phyloP scores from a whole-genome alignment of 2,329 filamentous ascomycete genomes.

The Colletotrichum eremochloae region DNA sequence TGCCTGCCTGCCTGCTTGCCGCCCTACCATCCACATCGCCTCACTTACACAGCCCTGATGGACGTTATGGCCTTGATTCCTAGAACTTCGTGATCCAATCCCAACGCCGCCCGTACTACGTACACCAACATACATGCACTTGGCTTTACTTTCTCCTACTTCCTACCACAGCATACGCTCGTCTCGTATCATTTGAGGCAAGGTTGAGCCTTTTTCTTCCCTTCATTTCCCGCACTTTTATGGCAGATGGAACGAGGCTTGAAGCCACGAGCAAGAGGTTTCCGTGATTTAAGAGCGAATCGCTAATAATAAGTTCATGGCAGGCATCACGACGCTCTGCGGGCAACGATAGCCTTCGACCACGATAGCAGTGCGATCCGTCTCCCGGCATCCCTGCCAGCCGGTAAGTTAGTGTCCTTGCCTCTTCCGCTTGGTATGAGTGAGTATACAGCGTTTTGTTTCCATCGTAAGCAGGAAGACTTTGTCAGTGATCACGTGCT shows the following conservation, averaged over 20 bases:
- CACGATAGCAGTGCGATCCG: neutral
- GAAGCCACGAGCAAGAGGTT: neutral
- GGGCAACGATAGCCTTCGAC: neutral
- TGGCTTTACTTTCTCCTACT: constrained; percentile 9
- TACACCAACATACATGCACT: constrained; percentile 13
- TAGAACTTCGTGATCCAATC: constrained; percentile 26
- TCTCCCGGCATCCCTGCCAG: neutral
- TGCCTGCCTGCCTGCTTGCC: constrained; percentile 9
- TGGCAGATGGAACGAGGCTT: constrained; percentile 11
- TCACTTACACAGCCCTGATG: constrained; percentile 36
- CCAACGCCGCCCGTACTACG: constrained; percentile 19
- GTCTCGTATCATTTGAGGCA: neutral
- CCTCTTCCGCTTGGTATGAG: neutral
- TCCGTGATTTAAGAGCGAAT: neutral
- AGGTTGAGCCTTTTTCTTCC: neutral
- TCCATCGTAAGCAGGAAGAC: neutral
- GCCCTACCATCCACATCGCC: constrained; percentile 17
- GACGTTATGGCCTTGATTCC: constrained; percentile 22
- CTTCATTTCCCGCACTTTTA: neutral
- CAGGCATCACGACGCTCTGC: constrained; percentile 4
- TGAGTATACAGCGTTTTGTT: neutral
- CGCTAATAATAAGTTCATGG: constrained; percentile 17
- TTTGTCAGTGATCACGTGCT: neutral
- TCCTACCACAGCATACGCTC: neutral
- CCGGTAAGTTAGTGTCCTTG: neutral